These are phyloP conservation scores for Coemansia asiatica DNA, from an alignment of 192 early-diverging fungal genomes.

Conservation along the genomic window DNA sequence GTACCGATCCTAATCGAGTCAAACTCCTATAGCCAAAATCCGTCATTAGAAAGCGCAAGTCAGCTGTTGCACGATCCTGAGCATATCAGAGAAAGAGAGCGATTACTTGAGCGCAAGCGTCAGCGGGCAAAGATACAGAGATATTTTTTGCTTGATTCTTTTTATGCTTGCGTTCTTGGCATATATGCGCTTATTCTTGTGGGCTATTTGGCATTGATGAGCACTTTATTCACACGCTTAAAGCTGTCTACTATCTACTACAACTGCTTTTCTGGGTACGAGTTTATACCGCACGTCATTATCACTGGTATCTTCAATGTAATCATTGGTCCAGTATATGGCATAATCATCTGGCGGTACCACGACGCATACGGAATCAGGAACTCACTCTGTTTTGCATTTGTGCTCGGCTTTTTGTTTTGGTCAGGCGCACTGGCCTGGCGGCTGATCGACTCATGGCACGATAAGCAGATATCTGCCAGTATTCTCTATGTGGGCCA, in stretches of 20 bases:
- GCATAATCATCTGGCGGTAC: conserved; percentile 23
- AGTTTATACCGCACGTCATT: conserved; percentile 17
- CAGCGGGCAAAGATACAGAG: conserved; percentile 5
- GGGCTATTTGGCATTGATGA: conserved; percentile 21
- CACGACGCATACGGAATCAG: conserved; percentile 43
- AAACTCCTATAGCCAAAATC: not conserved
- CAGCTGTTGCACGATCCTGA: not conserved
- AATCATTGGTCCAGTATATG: conserved; percentile 18
- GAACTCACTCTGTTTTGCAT: conserved; percentile 12
- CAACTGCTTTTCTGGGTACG: conserved; percentile 28
- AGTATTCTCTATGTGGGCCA: conserved; percentile 20
- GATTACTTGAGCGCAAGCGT: not conserved
- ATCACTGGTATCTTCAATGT: conserved; percentile 25
- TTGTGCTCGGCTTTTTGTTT: conserved; percentile 17
- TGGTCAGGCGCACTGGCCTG: conserved; percentile 24
- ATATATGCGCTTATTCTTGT: not conserved
- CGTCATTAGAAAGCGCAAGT: not conserved
- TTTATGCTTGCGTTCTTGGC: not conserved
- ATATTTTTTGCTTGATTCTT: conserved; percentile 5
- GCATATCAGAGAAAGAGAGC: not conserved
- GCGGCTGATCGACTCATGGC: conserved; percentile 18
- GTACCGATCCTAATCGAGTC: not conserved
- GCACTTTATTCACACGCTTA: conserved; percentile 18
- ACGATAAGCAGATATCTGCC: conserved; percentile 15
- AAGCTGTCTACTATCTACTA: conserved; percentile 20